Evolutionary conservation across 352 stramenopile species (phyloP).

Genomic region (Aphanomyces euteiches): DNA sequence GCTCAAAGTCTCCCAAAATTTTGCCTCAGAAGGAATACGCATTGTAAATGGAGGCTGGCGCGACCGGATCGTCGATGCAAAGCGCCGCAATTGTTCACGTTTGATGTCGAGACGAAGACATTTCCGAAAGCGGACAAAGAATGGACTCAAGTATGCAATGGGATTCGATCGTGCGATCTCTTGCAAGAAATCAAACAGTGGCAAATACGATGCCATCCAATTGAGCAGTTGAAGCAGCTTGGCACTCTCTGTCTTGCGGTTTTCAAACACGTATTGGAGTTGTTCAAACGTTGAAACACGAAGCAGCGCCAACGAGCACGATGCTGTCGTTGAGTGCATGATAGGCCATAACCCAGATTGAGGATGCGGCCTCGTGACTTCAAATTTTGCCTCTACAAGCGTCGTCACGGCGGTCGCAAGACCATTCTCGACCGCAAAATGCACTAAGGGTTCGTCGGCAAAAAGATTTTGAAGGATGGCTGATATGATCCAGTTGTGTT

Average conservation of each 20-base stretch:
- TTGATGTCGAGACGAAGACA: slow-evolving; percentile 22
- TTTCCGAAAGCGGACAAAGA: slow-evolving; percentile 26
- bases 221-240: slow-evolving; percentile 4
- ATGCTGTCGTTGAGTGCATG: slow-evolving; percentile 1
- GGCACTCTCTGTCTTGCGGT: not conserved
- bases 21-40: not conserved
- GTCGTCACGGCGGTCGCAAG: not conserved
- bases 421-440: not conserved
- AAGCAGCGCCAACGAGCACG: not conserved
- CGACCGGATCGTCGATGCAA: not conserved
- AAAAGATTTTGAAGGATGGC: not conserved
- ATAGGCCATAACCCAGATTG: slow-evolving; percentile 14
- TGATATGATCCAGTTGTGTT: not conserved
- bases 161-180: not conserved
- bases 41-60: not conserved
- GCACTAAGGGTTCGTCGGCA: not conserved
- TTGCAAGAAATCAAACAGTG: slow-evolving; percentile 9
- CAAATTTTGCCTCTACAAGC: not conserved
- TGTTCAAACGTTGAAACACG: not conserved
- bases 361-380: not conserved
- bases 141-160: not conserved
- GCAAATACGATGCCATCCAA: not conserved
- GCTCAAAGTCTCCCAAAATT: not conserved
- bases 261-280: slow-evolving; percentile 14
- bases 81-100: not conserved